Evolutionary conservation across 345 rosid genomes (phyloP), one percentile per base, ranked within the genome.

Genomic region (Clarkia xantiana): DNA sequence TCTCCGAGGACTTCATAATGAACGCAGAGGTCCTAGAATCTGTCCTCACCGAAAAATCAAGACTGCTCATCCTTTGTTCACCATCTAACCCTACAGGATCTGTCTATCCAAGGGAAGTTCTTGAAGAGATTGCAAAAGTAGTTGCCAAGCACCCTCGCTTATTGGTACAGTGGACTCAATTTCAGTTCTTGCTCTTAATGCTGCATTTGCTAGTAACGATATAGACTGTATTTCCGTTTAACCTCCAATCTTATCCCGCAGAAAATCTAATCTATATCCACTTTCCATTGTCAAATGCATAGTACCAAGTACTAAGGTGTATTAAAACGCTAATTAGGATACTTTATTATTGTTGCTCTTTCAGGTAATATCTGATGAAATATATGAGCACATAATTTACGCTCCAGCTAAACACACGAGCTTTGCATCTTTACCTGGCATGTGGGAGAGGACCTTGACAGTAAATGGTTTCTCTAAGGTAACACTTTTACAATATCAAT

Each of bases 31-130:
- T 65, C 58, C 86, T 93, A 4, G 82, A 82, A 76, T 74, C 86
- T 38, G 74, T 66, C 40, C 52, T 93, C 50, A 87, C 71, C 15
- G 96, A 71, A 46, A 93, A 80, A 67, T 87, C 99, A 34, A 93
- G 99, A 59, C 62, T 93, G 64, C 52, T 93, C 45, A 74, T 93
- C 59, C 82, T 93, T 41, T 93, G 96, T 57, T 87, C 96, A 58
- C 99, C 96, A 47, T 87, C 96, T 6, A 87, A 93, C 62, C 99
- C 99, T 49, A 91, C 99, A 38, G 96, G 99, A 51, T 84, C 96
- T n/a, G 96, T 91, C 58, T 91, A 84, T 70, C 84, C 96, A 39
- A 84, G 76, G 74, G 63, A 70, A 56, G 58, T 87, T 76, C 99
- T 91, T 46, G 94, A 87, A 78, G 80, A 74, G 70, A 84, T 93